A percentile compares a stretch with the other conserved stretches of the same genome.
phyloP scores from a whole-genome alignment of 768 basidiomycete species.

The Calvatia gigantea region DNA sequence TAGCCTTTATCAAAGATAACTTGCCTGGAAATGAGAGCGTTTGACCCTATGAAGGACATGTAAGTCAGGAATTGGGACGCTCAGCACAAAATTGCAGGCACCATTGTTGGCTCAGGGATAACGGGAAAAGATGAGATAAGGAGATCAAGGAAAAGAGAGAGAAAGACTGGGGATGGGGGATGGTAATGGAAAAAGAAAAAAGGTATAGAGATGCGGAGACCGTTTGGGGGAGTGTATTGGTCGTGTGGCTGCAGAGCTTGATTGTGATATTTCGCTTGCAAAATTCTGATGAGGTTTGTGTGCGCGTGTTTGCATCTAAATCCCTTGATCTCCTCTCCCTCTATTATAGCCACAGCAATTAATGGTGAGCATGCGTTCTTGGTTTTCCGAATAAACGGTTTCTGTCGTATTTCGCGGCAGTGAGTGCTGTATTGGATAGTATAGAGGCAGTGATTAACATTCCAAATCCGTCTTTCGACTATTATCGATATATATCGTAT shows the following conservation, averaged over 20 bases:
- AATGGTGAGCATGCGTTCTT: no score
- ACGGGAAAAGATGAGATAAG: slow-evolving; percentile 1
- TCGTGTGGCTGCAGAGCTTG: slow-evolving; percentile 31
- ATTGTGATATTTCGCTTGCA: slow-evolving; percentile 10
- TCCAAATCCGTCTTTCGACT: no score
- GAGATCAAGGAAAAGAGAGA: slow-evolving; percentile 5
- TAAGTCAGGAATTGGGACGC: slow-evolving; percentile 14
- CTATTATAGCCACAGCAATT: no score
- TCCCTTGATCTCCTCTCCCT: not conserved
- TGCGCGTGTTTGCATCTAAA: slow-evolving; percentile 26
- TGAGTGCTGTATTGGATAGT: no score
- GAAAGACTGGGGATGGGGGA: slow-evolving; percentile 9
- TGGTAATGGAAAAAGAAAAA: slow-evolving; percentile 9
- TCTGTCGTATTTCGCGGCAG: no score
- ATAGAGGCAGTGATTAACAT: no score
- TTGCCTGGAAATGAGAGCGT: slow-evolving; percentile 78
- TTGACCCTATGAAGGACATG: slow-evolving; percentile 61
- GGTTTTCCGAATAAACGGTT: no score
- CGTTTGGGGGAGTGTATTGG: slow-evolving; percentile 26
- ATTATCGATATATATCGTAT: no score
- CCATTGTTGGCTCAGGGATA: slow-evolving; percentile 25
- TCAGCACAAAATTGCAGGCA: slow-evolving; percentile 19
- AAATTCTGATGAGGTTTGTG: slow-evolving; percentile 17
- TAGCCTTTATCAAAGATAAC: slow-evolving; percentile 20
- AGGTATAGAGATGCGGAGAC: slow-evolving; percentile 15